These are phyloP conservation scores for Falciphora oryzae DNA, from an alignment of 2,329 filamentous ascomycete species.

Conservation along the genomic window DNA sequence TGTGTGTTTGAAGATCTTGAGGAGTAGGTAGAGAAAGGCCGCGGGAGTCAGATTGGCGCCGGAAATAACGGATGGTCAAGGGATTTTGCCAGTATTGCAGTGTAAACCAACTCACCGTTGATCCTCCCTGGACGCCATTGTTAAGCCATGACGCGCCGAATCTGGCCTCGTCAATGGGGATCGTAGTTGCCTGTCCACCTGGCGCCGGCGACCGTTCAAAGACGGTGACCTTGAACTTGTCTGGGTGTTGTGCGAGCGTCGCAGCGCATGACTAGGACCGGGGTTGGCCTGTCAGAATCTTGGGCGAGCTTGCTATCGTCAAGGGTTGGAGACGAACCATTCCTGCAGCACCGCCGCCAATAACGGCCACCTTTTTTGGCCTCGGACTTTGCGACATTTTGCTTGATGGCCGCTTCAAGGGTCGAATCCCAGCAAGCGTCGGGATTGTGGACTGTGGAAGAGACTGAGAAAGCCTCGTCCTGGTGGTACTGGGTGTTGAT, in stretches of 20 bases:
- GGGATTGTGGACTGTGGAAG: too few relatives aligned
- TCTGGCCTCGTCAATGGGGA: slow-evolving; percentile 50
- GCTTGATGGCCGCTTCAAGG: not conserved
- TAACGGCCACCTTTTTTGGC: slow-evolving; percentile 47
- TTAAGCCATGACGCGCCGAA: slow-evolving; percentile 59
- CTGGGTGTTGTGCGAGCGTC: slow-evolving; percentile 47
- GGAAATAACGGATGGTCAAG: not conserved
- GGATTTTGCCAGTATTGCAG: slow-evolving; percentile 4
- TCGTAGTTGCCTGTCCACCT: slow-evolving; percentile 58
- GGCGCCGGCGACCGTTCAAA: slow-evolving; percentile 53
- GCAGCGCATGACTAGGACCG: slow-evolving; percentile 10
- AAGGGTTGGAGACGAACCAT: slow-evolving; percentile 28
- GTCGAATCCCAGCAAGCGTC: too few relatives aligned
- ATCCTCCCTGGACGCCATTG: slow-evolving; percentile 58
- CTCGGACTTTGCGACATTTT: slow-evolving; percentile 2
- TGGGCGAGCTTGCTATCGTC: not conserved
- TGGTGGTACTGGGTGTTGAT: too few relatives aligned
- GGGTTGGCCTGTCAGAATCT: not conserved
- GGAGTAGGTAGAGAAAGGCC: slow-evolving; percentile 11
- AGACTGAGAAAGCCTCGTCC: too few relatives aligned
- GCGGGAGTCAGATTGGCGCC: too few relatives aligned
- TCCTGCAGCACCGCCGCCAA: slow-evolving; percentile 59
- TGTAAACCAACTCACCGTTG: slow-evolving; percentile 20
- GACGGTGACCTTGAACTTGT: slow-evolving; percentile 54
- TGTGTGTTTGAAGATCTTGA: slow-evolving; percentile 60